These are phyloP conservation scores for Russula sp. DNA, from an alignment of 768 basidiomycete species.

Conservation along the genomic window DNA sequence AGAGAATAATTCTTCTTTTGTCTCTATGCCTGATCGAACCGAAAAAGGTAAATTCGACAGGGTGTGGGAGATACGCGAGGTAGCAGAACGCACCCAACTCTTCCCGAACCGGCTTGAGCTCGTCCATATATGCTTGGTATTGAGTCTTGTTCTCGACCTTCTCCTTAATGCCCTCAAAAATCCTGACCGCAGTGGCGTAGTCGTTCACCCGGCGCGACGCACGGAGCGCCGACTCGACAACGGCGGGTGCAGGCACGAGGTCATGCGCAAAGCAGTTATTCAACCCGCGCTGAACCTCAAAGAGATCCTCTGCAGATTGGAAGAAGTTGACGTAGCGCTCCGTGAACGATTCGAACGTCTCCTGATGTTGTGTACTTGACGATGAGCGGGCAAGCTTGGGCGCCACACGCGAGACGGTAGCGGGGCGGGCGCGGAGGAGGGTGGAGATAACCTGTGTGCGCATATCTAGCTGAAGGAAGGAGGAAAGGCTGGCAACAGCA, in stretches of 20 bases:
- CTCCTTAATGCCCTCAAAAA: constrained; percentile 94
- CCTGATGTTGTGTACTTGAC: constrained; percentile 68
- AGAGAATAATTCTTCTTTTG: constrained; percentile 60
- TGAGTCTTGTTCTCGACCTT: constrained; percentile 98
- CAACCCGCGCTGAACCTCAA: constrained; percentile 97
- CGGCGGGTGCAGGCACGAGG: constrained; percentile 78
- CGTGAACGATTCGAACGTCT: constrained; percentile 92
- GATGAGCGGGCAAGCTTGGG: constrained; percentile 45
- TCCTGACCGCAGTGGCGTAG: constrained; percentile 92
- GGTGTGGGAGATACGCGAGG: neutral
- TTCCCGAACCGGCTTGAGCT: constrained; percentile 80
- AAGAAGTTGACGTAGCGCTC: constrained; percentile 94
- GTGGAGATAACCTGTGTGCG: constrained; percentile 54
- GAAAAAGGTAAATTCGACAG: constrained; percentile 2
- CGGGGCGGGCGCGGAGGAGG: constrained; percentile 58
- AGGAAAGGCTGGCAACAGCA: constrained; percentile 12
- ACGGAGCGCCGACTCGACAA: constrained; percentile 81
- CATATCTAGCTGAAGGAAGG: constrained; percentile 33
- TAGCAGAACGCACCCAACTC: constrained; percentile 67
- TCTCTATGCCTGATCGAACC: constrained; percentile 43
- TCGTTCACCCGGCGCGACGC: constrained; percentile 92
- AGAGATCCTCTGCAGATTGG: constrained; percentile 87
- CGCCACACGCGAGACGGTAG: constrained; percentile 35
- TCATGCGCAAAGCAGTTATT: constrained; percentile 99
- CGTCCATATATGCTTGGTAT: constrained; percentile 89